Base-by-base conservation (phyloP, 2,329 filamentous ascomycete genomes). In the Fusarium floridanum region DNA sequence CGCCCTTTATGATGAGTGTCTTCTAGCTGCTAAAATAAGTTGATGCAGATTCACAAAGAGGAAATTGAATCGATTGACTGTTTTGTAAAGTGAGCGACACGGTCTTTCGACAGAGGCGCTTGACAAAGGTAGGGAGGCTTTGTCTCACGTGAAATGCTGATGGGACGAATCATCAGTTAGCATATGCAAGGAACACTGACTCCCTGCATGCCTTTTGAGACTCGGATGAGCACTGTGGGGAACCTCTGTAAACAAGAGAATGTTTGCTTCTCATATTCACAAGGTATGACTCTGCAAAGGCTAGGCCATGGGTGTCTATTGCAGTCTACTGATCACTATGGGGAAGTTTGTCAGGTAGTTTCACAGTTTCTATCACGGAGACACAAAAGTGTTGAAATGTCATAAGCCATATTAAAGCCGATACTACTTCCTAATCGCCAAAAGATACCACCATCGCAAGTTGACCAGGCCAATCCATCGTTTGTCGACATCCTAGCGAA, bases 391-490 rank as follows among this genome's bases (percentile, higher is more conserved):
- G 3, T 39, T 39, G 39, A 45, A 50, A 67, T 48, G 65, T 71
- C 68, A 74, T 64, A 72, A 76, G 60, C 66, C 63, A 64, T 74
- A 76, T 74, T 74, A 76, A 72, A 76, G 71, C 71, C 71, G 64
- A 76, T 74, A 67, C 73, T 76, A 74, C 61, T 75, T 66, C 63
- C 74, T 76, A 76, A 76, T 67, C 65, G 61, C 71, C 73, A 67
- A 76, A 72, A 62, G 60, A 20, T 67, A 75, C 68, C 74, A 75
- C 66, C 74, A 76, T 74, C 66, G 62, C 45, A 64, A 39, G 71
- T 65, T 43, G 57, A 56, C 70, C 64, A 34, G 60, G 62, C 64
- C 73, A 68, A 53, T 68, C 70, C 64, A 67, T 66, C 70, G 9
- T 24, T 22, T 34, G 62, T 45, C 61, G 68, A 72, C 65, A 63